Base-by-base conservation (phyloP, 208 protist species). In the Wallacemonas sp. region DNA sequence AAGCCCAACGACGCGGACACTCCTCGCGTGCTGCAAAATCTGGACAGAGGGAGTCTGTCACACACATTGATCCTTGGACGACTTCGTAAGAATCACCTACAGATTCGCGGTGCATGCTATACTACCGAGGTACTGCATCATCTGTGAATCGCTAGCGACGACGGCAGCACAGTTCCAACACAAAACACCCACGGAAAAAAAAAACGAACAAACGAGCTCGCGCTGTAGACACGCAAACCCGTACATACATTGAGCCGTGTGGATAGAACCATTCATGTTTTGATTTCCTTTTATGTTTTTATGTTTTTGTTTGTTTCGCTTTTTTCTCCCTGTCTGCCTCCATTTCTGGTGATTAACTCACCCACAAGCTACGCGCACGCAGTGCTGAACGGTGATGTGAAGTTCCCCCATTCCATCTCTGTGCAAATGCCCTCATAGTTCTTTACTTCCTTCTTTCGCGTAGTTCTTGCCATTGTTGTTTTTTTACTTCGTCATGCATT, bases 251-350 rank as follows among this genome's bases (percentile, higher is more conserved):
- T 23, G 11, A 24, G 43, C 19, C 43, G 17, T 23, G 19, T 19
- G 5, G n/a, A 41, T 55, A 61, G 1, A 60, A 2, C 8, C 17
- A 49, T 48, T 67, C n/a, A 41, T 19, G 49, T 67, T 62, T 41
- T 62, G 23, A 54, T 67, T 30, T 43, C 19, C 54, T 67, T 66
- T 49, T 62, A 26, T 66, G 19, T 26, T 39, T 54, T 39, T 76
- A 23, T 55, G 49, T 70, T 65, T 72, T 71, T 1, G n/a, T 66
- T 19, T 69, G 19, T 62, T 29, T 21, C 26, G 12, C 34, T 44
- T 29, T 46, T 12, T 21, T 29, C 8, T 11, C 21, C 56, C 16
- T 6, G 4, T 33, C 24, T 30, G 14, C 27, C 23, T 61, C 19
- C 33, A 6, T 23, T 30, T 26, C 19, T 43, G 4, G n/a, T n/a